A percentile compares a stretch with the other conserved stretches of the same genome.
phyloP scores from a whole-genome alignment of 805 yeast genomes.

The Barnettozyma californica region DNA sequence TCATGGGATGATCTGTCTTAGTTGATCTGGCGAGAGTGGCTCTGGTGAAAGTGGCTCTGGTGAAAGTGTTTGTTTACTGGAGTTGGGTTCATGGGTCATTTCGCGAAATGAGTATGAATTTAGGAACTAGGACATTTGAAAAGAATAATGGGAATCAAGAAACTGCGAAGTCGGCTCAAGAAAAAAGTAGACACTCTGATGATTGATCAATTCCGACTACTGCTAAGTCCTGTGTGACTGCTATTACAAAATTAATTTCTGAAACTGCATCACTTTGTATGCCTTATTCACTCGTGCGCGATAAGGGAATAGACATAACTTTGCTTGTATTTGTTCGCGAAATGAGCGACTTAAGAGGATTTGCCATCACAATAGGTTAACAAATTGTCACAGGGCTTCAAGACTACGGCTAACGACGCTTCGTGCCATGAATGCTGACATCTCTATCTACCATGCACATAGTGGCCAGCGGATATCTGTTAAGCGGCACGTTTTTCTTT shows the following conservation, averaged over 20 bases:
- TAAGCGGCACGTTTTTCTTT: conserved; percentile 34
- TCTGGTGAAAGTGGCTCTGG: too few relatives aligned
- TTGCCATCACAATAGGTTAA: not conserved
- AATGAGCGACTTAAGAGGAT: not conserved
- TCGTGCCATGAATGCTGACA: conserved; percentile 6
- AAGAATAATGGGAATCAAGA: not conserved
- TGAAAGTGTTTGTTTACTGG: too few relatives aligned
- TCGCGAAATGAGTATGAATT: not conserved
- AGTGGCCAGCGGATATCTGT: conserved; percentile 36
- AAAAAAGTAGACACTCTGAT: too few relatives aligned
- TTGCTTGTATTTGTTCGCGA: not conserved
- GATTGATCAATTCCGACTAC: too few relatives aligned
- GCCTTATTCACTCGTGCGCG: too few relatives aligned
- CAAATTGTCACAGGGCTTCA: not conserved
- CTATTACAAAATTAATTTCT: too few relatives aligned
- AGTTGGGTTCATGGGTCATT: too few relatives aligned
- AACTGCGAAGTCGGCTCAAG: not conserved
- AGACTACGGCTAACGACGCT: not conserved
- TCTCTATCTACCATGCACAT: conserved; percentile 33
- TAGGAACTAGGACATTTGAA: not conserved
- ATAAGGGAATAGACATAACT: not conserved
- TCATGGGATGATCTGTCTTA: not conserved
- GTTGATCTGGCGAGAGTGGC: too few relatives aligned
- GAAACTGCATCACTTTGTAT: too few relatives aligned
- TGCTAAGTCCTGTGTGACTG: too few relatives aligned